These are phyloP conservation scores for Venustampulla echinocandica DNA, from an alignment of 495 filamentous ascomycete species.

Conservation along the genomic window DNA sequence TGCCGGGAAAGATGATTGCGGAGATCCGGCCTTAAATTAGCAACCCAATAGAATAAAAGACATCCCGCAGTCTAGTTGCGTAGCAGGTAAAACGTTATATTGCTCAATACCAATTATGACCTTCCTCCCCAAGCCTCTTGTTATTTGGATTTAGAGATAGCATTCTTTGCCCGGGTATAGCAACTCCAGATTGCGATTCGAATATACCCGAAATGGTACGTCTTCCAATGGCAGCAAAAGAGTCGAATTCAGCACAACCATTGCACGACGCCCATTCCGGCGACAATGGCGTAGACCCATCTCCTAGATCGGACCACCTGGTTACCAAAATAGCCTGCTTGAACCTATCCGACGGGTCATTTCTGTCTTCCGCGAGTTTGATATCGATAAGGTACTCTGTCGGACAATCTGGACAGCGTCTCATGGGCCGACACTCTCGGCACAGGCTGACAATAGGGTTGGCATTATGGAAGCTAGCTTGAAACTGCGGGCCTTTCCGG, in stretches of 20 bases:
- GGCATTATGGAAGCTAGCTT: conserved; percentile 24
- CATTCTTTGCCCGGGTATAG: conserved; percentile 46
- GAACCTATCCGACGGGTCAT: conserved; percentile 30
- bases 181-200: conserved; percentile 43
- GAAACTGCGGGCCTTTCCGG: conserved; percentile 16
- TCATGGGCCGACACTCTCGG: conserved; percentile 45
- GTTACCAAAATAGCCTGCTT: conserved; percentile 52
- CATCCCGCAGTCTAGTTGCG: too few species aligned
- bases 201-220: conserved; percentile 49
- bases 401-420: conserved; percentile 51
- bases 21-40: too few species aligned
- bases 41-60: too few species aligned
- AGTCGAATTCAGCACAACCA: conserved; percentile 39
- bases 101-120: conserved; percentile 20
- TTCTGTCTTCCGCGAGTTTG: conserved; percentile 43
- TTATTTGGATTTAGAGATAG: conserved; percentile 41
- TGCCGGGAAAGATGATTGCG: too few species aligned
- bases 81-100: too few species aligned
- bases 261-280: conserved; percentile 44
- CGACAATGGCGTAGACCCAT: conserved; percentile 35
- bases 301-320: conserved; percentile 50
- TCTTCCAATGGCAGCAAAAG: conserved; percentile 40
- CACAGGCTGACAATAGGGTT: conserved; percentile 41
- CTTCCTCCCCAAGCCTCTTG: conserved; percentile 33
- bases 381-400: conserved; percentile 52